Percentiles rank a stretch among this genome's conserved stretches.
phyloP scores from a whole-genome alignment of 129 eudicot species.

The carrot (Daucus carota) region DNA sequence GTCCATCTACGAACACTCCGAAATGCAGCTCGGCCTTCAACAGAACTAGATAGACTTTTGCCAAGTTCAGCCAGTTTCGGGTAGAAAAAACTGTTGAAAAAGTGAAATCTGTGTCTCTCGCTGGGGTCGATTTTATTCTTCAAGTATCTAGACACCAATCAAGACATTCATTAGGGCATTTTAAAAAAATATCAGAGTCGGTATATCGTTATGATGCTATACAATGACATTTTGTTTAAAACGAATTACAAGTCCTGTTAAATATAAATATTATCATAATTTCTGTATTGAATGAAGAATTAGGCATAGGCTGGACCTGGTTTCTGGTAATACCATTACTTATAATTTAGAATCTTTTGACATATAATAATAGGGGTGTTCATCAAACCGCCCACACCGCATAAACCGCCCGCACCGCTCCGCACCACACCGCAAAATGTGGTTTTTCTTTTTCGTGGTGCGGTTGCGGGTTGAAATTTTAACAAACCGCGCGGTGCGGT shows the following conservation, averaged over 20 bases:
- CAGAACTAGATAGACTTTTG: conserved; percentile 63
- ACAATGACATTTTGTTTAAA: neutral
- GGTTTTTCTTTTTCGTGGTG: too few relatives aligned
- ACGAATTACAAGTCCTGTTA: neutral
- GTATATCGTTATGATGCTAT: neutral
- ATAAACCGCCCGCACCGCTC: too few relatives aligned
- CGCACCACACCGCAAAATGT: too few relatives aligned
- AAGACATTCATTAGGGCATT: neutral
- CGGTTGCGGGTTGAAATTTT: too few relatives aligned
- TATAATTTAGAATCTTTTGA: neutral
- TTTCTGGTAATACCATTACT: neutral
- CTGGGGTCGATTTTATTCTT: conserved; percentile 47
- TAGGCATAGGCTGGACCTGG: neutral
- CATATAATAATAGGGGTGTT: too few relatives aligned
- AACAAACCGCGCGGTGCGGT: too few relatives aligned
- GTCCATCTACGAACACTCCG: conserved; percentile 98
- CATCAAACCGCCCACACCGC: too few relatives aligned
- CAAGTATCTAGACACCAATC: conserved; percentile 65
- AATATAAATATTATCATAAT: neutral
- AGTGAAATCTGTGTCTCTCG: conserved; percentile 61
- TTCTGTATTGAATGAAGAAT: neutral
- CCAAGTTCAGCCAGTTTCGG: conserved; percentile 90
- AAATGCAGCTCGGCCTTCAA: conserved; percentile 65
- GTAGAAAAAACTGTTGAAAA: conserved; percentile 88
- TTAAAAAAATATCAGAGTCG: neutral